Base-by-base conservation (phyloP, 2,329 filamentous ascomycete genomes). In the Nigrospora osmanthi region DNA sequence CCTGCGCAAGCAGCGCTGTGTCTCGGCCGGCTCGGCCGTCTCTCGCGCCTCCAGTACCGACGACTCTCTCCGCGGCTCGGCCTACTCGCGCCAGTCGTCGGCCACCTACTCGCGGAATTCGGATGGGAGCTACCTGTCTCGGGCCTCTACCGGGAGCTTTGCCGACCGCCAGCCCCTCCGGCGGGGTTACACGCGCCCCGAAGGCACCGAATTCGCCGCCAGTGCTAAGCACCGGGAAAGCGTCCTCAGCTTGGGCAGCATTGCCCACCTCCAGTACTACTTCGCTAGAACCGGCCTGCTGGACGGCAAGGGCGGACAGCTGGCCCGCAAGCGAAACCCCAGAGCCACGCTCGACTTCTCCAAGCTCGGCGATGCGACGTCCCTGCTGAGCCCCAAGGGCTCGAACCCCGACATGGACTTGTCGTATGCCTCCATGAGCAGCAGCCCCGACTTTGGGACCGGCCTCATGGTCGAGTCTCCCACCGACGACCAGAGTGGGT, bases 211-310 rank as follows among this genome's bases (percentile, higher is more conserved):
- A 58, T 98, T 97, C 63, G 88, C 93, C 23, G 85, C 87, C 48
- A 96, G 90, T 46, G 93, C 93, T 39, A 83, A 82, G 60, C 89
- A 89, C 42, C 78, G 93, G 51, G 91, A 98, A 64, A 96, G 90
- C 61, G 93, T 98, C 52, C 85, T 97, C 80, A 95, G 89, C 59
- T 69, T 98, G 50, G 93, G 93, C 44, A 96, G 90, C 65, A 98
- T 98, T 57, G 89, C 90, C 45, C 93, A 98, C 69, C 72, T 98
- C 59, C 93, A 98, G 66, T 95, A 97, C 68, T 98, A 97, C 68
- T 98, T 98, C 69, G 91, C 93, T 33, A 78, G 93, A 48, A 98
- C 93, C 1, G 93, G 93, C 6, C 69, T 98, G 51, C 70, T 98
- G 42, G 93, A 98, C 59, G 89, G 91, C 46, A 96, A 96, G 62